These are phyloP conservation scores for Boletus reticulatus DNA, from an alignment of 768 basidiomycete genomes.

Conservation along the genomic window DNA sequence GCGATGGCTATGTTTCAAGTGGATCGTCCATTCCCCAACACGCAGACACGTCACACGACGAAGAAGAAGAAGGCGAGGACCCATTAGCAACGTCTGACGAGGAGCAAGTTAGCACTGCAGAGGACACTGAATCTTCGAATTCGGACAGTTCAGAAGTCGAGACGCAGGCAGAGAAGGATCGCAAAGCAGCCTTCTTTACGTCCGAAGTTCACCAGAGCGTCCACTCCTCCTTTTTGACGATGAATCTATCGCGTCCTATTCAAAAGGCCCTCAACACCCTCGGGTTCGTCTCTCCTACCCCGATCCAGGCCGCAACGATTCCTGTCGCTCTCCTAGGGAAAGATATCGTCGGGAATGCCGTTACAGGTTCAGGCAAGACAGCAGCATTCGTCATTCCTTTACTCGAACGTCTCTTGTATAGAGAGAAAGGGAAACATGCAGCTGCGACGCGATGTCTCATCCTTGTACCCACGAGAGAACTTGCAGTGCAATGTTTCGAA, in stretches of 20 bases:
- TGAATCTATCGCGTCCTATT: constrained; percentile 95
- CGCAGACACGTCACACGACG: constrained; percentile 29
- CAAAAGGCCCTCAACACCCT: constrained; percentile 86
- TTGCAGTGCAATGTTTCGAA: constrained; percentile 94
- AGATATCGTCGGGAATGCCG: constrained; percentile 93
- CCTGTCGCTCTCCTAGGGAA: constrained; percentile 93
- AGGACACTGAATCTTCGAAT: constrained; percentile 50
- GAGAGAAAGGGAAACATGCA: constrained; percentile 85
- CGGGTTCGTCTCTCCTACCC: constrained; percentile 82
- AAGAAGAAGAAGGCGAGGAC: constrained; percentile 29
- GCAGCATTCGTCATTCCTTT: constrained; percentile 96
- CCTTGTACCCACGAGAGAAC: constrained; percentile 91
- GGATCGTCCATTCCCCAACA: constrained; percentile 15
- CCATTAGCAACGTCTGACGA: constrained; percentile 34
- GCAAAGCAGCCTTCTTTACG: constrained; percentile 90
- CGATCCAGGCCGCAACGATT: constrained; percentile 92
- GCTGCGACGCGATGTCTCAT: constrained; percentile 88
- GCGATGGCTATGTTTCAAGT: constrained; percentile 8
- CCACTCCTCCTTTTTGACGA: constrained; percentile 83
- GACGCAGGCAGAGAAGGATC: constrained; percentile 55
- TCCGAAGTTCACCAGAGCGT: constrained; percentile 47
- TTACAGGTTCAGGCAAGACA: constrained; percentile 98
- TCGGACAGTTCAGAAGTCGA: constrained; percentile 62
- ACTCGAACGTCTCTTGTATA: constrained; percentile 87
- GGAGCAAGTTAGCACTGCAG: constrained; percentile 27